These are phyloP conservation scores for Curvularia sp. DNA, from an alignment of 2,329 filamentous ascomycete species.

Conservation along the genomic window DNA sequence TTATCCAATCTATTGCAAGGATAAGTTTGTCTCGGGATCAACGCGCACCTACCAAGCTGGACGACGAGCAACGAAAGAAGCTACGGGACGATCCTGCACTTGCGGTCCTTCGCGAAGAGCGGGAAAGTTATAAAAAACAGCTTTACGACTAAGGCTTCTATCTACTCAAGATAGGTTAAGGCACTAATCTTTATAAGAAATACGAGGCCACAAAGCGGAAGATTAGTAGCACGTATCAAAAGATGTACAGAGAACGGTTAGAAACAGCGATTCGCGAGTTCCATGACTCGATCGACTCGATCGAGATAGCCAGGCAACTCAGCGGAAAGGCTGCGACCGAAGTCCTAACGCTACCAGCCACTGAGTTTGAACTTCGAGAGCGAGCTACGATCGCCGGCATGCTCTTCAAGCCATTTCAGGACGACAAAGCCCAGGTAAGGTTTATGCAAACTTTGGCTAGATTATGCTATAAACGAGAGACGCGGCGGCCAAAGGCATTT, in stretches of 20 bases:
- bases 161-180: conserved; percentile 18
- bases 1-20: conserved; percentile 26
- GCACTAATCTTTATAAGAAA: conserved; percentile 23
- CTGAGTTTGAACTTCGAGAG: conserved; percentile 27
- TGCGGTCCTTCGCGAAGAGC: conserved; percentile 17
- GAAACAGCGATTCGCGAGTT: conserved; percentile 19
- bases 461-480: conserved; percentile 26
- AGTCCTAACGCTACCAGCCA: conserved; percentile 22
- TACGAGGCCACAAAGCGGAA: conserved; percentile 21
- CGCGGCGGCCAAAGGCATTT: conserved; percentile 15
- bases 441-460: conserved; percentile 23
- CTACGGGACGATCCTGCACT: conserved; percentile 23
- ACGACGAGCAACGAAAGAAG: conserved; percentile 19
- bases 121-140: conserved; percentile 18
- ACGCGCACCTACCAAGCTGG: conserved; percentile 24
- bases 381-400: conserved; percentile 23
- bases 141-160: conserved; percentile 23
- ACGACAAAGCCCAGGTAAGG: conserved; percentile 19
- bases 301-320: conserved; percentile 30
- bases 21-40: conserved; percentile 24
- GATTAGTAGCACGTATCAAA: conserved; percentile 24
- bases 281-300: conserved; percentile 25
- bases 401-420: conserved; percentile 27
- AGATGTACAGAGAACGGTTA: conserved; percentile 20
- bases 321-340: conserved; percentile 20